Percentiles rank a stretch among this genome's conserved stretches.
These are phyloP conservation scores for Babesia microti DNA, from an alignment of 169 alveolate species.

Conservation along the genomic window DNA sequence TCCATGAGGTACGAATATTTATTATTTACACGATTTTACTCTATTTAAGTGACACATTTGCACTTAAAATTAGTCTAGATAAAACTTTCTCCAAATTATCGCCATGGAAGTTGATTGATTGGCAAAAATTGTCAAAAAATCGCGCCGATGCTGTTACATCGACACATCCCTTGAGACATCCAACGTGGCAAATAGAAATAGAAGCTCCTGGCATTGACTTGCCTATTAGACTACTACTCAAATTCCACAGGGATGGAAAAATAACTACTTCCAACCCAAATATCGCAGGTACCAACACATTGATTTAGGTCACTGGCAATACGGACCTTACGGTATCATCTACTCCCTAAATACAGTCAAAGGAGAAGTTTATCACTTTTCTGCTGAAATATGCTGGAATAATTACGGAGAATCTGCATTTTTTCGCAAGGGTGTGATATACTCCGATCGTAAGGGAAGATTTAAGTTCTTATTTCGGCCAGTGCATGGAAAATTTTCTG, in stretches of 20 bases:
- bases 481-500: conserved; percentile 28
- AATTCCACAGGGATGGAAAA: too few relatives aligned
- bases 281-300: background rate
- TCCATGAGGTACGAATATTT: too few relatives aligned
- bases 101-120: background rate
- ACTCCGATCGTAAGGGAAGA: conserved; percentile 18
- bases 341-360: background rate
- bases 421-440: conserved; percentile 41
- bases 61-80: background rate
- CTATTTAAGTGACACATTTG: background rate
- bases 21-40: too few relatives aligned
- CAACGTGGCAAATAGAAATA: conserved; percentile 20
- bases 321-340: background rate
- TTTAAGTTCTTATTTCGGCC: conserved; percentile 30
- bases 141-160: conserved; percentile 10
- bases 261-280: too few relatives aligned
- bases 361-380: background rate
- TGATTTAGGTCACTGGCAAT: background rate
- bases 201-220: too few relatives aligned
- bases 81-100: background rate
- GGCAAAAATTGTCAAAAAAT: conserved; percentile 4
- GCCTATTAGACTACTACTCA: too few relatives aligned
- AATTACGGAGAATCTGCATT: conserved; percentile 17
- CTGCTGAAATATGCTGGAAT: conserved; percentile 17
- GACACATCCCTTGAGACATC: conserved; percentile 31